Evolutionary conservation across 2,329 filamentous ascomycete species (phyloP).

Genomic region (Stachybotrys chlorohalonatus): DNA sequence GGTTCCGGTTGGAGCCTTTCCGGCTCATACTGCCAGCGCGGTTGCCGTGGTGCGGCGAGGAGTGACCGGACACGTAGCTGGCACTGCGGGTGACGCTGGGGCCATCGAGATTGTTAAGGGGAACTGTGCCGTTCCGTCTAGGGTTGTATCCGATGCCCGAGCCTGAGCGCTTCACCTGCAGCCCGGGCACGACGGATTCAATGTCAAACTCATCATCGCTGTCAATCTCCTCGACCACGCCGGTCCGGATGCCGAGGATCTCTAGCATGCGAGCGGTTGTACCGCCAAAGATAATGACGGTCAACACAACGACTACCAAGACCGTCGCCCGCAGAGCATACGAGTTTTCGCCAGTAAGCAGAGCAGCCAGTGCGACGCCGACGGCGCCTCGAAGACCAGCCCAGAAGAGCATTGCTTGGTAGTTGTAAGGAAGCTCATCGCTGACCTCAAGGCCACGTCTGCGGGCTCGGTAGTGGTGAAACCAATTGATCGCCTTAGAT

Average conservation of each 20-base stretch:
- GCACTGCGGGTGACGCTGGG: slow-evolving; percentile 16
- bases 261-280: slow-evolving; percentile 97
- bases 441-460: slow-evolving; percentile 64
- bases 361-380: slow-evolving; percentile 85
- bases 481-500: slow-evolving; percentile 82
- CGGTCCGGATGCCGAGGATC: slow-evolving; percentile 91
- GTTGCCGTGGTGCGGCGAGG: slow-evolving; percentile 34
- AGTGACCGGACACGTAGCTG: slow-evolving; percentile 45
- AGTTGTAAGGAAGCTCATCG: slow-evolving; percentile 87
- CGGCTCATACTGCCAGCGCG: slow-evolving; percentile 42
- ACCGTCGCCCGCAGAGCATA: slow-evolving; percentile 86
- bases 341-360: slow-evolving; percentile 73
- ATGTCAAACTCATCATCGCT: slow-evolving; percentile 99
- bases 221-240: slow-evolving; percentile 93
- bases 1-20: slow-evolving; percentile 35
- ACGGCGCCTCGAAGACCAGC: slow-evolving; percentile 91
- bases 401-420: slow-evolving; percentile 99
- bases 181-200: slow-evolving; percentile 61
- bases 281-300: slow-evolving; percentile 96
- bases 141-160: slow-evolving; percentile 71
- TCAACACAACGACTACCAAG: slow-evolving; percentile 93
- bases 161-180: slow-evolving; percentile 74
- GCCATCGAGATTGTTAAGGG: slow-evolving; percentile 42
- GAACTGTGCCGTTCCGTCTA: slow-evolving; percentile 52
- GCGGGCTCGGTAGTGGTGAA: slow-evolving; percentile 77